phyloP scores from a whole-genome alignment of 2,329 filamentous ascomycete species.

The Sclerotiophoma versabilis region DNA sequence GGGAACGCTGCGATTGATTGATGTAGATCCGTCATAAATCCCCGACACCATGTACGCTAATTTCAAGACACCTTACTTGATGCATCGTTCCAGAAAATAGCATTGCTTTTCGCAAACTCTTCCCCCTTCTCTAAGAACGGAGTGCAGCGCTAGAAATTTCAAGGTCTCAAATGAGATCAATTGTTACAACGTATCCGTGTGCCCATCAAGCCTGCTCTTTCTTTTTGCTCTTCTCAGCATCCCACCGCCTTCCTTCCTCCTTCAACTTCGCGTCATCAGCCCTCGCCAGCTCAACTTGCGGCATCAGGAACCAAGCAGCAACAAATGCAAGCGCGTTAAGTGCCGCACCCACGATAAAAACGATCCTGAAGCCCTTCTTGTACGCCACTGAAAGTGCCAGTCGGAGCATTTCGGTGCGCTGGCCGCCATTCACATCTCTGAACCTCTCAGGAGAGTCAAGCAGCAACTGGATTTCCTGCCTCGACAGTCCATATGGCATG shows the following conservation, averaged over 20 bases:
- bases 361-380: conserved; percentile 23
- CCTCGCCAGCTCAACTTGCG: conserved; percentile 26
- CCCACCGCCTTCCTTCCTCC: conserved; percentile 24
- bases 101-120: too few relatives aligned
- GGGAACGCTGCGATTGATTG: neutral
- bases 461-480: conserved; percentile 19
- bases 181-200: neutral
- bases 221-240: conserved; percentile 11
- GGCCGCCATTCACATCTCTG: conserved; percentile 3
- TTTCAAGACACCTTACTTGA: too few relatives aligned
- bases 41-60: neutral
- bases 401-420: conserved; percentile 15
- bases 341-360: conserved; percentile 27
- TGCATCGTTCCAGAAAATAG: too few relatives aligned
- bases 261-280: conserved; percentile 28
- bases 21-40: neutral
- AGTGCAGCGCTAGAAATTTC: too few relatives aligned
- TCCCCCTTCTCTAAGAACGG: too few relatives aligned
- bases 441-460: conserved; percentile 25
- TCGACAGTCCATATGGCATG: conserved; percentile 17
- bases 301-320: conserved; percentile 28
- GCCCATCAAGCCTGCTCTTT: neutral
- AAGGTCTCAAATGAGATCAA: too few relatives aligned
- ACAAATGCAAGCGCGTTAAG: conserved; percentile 26
- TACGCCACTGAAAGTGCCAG: conserved; percentile 22